Conservation (phyloP, 2,329 filamentous ascomycete species). For the Alternaria conjuncta region DNA sequence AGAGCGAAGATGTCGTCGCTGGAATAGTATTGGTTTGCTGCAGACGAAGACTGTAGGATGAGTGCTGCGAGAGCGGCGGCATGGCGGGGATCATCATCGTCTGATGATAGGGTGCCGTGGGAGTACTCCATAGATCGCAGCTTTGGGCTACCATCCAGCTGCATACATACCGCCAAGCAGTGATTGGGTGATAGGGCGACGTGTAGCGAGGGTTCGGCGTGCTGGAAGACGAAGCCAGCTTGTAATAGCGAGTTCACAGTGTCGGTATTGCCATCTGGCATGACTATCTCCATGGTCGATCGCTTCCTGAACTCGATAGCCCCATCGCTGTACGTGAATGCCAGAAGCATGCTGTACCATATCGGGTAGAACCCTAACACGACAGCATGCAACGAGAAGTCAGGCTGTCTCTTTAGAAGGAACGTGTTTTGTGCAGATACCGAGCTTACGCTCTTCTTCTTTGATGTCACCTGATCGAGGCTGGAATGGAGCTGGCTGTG, state of each 20-base stretch:
- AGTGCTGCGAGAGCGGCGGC: conserved; percentile 51
- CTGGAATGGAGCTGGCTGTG: conserved; percentile 70
- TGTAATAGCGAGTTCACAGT: conserved; percentile 75
- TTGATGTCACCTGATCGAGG: conserved; percentile 76
- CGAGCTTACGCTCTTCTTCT: conserved; percentile 62
- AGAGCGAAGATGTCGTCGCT: conserved; percentile 59
- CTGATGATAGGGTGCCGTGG: conserved; percentile 38
- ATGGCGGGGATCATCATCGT: conserved; percentile 42
- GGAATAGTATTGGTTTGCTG: conserved; percentile 53
- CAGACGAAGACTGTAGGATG: conserved; percentile 51
- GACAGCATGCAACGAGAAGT: conserved; percentile 73
- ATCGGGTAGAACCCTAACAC: conserved; percentile 71
- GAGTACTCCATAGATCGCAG: conserved; percentile 52
- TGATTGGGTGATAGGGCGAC: conserved; percentile 57
- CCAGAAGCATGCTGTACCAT: conserved; percentile 74
- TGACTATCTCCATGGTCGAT: conserved; percentile 72
- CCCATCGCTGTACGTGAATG: conserved; percentile 79
- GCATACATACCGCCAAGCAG: conserved; percentile 54
- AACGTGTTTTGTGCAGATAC: conserved; percentile 44
- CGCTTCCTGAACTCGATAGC: conserved; percentile 81
- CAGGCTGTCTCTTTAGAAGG: conserved; percentile 63
- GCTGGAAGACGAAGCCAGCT: conserved; percentile 75
- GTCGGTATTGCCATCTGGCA: conserved; percentile 67
- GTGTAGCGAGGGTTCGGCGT: conserved; percentile 64
- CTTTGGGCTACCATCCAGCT: conserved; percentile 52